Evolutionary conservation across 805 yeast genomes (phyloP), one percentile per base, ranked within the genome.

Genomic region (Yarrowia divulgata): DNA sequence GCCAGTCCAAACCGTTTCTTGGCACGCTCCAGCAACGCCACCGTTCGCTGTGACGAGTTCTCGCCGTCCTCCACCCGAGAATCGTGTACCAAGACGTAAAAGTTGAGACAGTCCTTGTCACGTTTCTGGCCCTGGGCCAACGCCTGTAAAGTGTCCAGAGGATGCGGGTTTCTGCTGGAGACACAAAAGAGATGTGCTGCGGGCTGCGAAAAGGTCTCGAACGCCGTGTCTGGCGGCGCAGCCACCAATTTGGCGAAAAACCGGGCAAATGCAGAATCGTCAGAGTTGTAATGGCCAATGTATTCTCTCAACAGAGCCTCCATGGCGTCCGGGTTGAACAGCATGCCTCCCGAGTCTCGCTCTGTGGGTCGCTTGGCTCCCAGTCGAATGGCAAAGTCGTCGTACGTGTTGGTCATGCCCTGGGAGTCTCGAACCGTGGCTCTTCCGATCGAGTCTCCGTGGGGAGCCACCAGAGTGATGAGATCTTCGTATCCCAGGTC

Each of bases 141-240:
- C 81, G 80, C 2, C 87, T 84, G 57, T 29, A 91, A 78, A 46
- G 87, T 76, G 19, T 83, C 84, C 66, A 89, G 82, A 6, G 95
- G 87, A n/a, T 79, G 77, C 13, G 85, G 87, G 40, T 88, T 90
- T 14, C 78, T 72, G 29, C 86, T 82, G 29, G 91, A 85, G 3
- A 92, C 81, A 0, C 88, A 88, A 64, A 92, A 82, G 14, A 94
- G 76, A 50, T 93, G 90, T 2, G 91, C 84, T 1, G 92, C 85
- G 0, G 98, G 98, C 75, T 93, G 97, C 72, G 90, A 88, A 77
- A 93, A 88, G 6, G 92, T 88, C 77, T 94, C 98, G 75, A 90
- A 91, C 1, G 94, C 88, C 1, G 91, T 86, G 9, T 90, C 78
- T 8, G 83, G 83, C 14, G 85, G 83, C 13, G 89, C 82, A 3